Base-by-base conservation (phyloP, 192 early-diverging fungal species). In the Coemansia sp. region DNA sequence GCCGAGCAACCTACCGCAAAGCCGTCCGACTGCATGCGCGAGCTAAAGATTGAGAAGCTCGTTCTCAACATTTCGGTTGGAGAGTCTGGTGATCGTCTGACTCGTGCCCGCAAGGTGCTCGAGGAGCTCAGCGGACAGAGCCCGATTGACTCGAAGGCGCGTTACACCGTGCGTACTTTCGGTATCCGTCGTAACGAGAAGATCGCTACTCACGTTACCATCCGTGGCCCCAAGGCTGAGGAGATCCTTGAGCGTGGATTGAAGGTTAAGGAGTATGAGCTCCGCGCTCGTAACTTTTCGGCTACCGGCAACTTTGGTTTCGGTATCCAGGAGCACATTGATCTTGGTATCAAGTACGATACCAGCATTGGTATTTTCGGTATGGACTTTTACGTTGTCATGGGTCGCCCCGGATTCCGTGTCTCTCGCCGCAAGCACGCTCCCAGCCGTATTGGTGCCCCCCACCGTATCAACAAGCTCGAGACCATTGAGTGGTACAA, bases 101-200 rank as follows among this genome's bases (percentile, higher is more conserved):
- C 98, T 69, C 93, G 98, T 91, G 98, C 98, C 75, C 94, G 94
- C 85, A 99, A 99, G 93, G 98, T 99, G 80, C 90, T 99, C 57
- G 98, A 99, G 87, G 95, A 99, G 91, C 90, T 99, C 76, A 98
- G 96, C 72, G 98, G 96, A 70, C 98, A 99, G 87, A 90, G 91
- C 67, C 98, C 98, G 72, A 96, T 99, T 77, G 94, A 95, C 88
- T 98, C 98, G 82, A 98, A 98, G 92, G 98, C 98, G 61, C 95
- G 96, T 75, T 98, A 98, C 90, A 99, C 98, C 57, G 95, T 99
- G 86, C 94, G 98, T 88, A 94, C 95, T 78, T 99, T 99, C 86
- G 92, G 93, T 88, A 99, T 99, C 89, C 94, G 98, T 84, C 94
- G 98, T 96, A 99, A 99, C 91, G 98, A 99, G 87, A 98, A 98